These are phyloP conservation scores for Yamadazyma atmosphaerica DNA, from an alignment of 1,139 yeast species.

Conservation along the genomic window DNA sequence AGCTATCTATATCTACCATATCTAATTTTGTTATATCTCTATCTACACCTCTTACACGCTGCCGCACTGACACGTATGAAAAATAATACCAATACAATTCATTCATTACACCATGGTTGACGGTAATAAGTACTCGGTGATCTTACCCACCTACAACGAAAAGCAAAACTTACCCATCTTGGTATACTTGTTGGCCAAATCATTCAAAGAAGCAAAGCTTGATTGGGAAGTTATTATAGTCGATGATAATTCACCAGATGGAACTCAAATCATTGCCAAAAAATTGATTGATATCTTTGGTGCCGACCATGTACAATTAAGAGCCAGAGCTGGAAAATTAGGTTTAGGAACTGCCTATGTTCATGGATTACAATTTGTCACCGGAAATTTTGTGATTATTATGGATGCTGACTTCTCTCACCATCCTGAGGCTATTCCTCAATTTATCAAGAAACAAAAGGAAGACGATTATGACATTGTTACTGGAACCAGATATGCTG, in stretches of 20 bases:
- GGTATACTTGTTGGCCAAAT: slow-evolving; percentile 68
- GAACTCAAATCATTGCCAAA: slow-evolving; percentile 73
- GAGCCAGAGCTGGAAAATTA: slow-evolving; percentile 76
- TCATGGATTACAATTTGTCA: slow-evolving; percentile 71
- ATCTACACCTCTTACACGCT: no score
- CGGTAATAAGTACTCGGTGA: slow-evolving; percentile 66
- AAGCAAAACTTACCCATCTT: slow-evolving; percentile 70
- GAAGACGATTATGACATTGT: slow-evolving; percentile 69
- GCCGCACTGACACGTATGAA: background rate
- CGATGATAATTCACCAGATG: slow-evolving; percentile 82
- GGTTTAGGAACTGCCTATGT: slow-evolving; percentile 85
- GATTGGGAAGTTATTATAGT: slow-evolving; percentile 82
- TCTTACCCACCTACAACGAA: slow-evolving; percentile 80
- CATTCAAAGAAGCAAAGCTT: slow-evolving; percentile 58
- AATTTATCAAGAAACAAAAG: slow-evolving; percentile 70
- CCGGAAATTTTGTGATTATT: slow-evolving; percentile 75
- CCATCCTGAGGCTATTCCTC: slow-evolving; percentile 78
- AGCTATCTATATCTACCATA: no score
- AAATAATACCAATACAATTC: background rate
- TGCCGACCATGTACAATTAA: slow-evolving; percentile 58
- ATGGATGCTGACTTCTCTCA: slow-evolving; percentile 90
- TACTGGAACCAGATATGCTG: slow-evolving; percentile 84
- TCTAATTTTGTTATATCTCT: no score
- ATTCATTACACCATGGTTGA: background rate
- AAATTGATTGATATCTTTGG: slow-evolving; percentile 67